phyloP scores from a whole-genome alignment of 768 basidiomycete species.

The Cystofilobasidium capitatum region DNA sequence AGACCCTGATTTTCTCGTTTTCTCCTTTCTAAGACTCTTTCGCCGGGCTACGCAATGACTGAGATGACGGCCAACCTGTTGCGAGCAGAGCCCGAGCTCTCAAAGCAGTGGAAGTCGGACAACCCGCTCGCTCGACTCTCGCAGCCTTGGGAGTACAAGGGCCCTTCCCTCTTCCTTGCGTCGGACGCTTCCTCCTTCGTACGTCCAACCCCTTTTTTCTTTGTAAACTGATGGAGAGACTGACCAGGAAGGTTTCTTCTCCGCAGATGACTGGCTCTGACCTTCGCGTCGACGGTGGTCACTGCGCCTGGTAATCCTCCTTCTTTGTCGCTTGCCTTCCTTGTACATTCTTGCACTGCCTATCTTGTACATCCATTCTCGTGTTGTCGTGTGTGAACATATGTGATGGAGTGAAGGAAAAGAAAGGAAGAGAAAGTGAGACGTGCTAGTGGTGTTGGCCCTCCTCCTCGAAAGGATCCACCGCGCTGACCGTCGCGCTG shows the following conservation, averaged over 20 bases:
- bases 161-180: conserved; percentile 1
- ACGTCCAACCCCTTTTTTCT: background rate
- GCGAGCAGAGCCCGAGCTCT: background rate
- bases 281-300: background rate
- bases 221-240: background rate
- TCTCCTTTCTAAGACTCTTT: no score
- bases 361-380: no score
- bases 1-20: no score
- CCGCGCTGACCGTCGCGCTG: background rate
- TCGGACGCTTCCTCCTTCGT: background rate
- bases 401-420: no score
- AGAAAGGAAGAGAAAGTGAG: no score
- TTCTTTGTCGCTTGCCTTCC: no score
- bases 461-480: background rate
- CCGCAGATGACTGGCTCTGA: background rate
- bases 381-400: no score
- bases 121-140: conserved; percentile 2
- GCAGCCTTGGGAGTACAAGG: conserved; percentile 10
- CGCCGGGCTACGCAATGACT: no score
- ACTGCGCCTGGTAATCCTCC: background rate
- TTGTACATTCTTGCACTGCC: no score
- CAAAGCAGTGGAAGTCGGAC: conserved; percentile 1
- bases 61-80: conserved; percentile 1
- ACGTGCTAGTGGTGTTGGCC: background rate
- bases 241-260: conserved; percentile 10